Evolutionary conservation across 164 flowering plant species (phyloP).

Genomic region (grape (Vitis vinifera)): DNA sequence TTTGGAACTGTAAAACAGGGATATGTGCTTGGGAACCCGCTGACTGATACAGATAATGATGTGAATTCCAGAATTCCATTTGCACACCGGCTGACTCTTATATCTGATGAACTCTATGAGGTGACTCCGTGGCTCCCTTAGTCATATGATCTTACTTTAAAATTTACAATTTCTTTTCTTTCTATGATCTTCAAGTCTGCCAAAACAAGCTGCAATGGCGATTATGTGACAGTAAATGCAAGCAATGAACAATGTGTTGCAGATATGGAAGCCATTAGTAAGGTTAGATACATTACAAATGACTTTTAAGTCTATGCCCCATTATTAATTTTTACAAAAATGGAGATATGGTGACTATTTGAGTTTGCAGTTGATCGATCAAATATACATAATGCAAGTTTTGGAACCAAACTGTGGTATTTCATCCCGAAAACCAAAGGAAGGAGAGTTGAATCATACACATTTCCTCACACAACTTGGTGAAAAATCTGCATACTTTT

Average conservation of each 20-base stretch:
- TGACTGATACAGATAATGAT: slow-evolving; percentile 2
- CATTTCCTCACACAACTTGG: too few relatives aligned
- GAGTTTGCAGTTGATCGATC: neutral
- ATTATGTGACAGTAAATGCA: neutral
- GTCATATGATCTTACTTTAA: too few relatives aligned
- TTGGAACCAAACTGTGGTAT: neutral
- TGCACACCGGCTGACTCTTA: neutral
- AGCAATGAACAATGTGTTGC: neutral
- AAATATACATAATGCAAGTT: neutral
- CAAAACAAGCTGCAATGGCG: neutral
- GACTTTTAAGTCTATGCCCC: neutral
- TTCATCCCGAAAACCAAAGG: neutral
- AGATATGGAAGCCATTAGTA: neutral
- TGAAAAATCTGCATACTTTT: too few relatives aligned
- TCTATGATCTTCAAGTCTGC: neutral
- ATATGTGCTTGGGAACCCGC: slow-evolving; percentile 4
- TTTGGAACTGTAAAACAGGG: neutral
- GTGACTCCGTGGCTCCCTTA: neutral
- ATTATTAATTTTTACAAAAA: too few relatives aligned
- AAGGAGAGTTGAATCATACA: neutral
- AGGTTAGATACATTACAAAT: neutral
- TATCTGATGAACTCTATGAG: neutral
- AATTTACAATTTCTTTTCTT: too few relatives aligned
- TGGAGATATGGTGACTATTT: too few relatives aligned
- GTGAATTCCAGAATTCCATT: neutral